Evolutionary conservation across 306 rosid genomes (phyloP).

Genomic region (Cucurbita maxima): DNA sequence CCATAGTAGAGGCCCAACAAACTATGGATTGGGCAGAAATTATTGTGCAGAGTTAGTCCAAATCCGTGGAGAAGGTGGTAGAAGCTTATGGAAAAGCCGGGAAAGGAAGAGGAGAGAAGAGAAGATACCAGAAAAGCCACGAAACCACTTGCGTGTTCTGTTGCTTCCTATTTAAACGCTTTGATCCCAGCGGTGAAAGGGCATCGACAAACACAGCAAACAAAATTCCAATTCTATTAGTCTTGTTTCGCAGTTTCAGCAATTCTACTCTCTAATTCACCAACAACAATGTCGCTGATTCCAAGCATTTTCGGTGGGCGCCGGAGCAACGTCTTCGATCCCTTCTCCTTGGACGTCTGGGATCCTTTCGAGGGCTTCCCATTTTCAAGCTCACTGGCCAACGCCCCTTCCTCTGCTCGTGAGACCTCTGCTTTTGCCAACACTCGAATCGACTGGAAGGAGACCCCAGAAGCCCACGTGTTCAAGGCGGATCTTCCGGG

Average conservation of each 20-base stretch:
- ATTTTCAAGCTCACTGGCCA: neutral
- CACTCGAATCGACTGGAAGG: conserved; percentile 25
- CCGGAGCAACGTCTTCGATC: conserved; percentile 17
- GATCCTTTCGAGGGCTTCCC: conserved; percentile 15
- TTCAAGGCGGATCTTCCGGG: conserved; percentile 29
- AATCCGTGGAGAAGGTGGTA: neutral
- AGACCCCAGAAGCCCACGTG: conserved; percentile 22
- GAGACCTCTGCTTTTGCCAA: conserved; percentile 23
- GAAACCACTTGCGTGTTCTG: neutral
- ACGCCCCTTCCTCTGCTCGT: neutral
- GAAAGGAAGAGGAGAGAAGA: neutral
- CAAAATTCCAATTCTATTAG: neutral
- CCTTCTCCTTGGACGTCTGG: conserved; percentile 16
- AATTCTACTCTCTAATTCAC: neutral
- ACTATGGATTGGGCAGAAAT: no score
- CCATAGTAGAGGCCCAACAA: no score
- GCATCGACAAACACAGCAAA: neutral
- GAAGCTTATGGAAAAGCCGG: neutral
- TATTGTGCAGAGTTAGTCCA: neutral
- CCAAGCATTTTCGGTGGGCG: conserved; percentile 15
- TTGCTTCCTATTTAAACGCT: neutral
- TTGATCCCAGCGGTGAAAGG: neutral
- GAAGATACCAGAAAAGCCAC: neutral
- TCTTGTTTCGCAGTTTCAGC: neutral
- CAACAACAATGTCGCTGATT: conserved; percentile 3